These are phyloP conservation scores for Candida patagonica DNA, from an alignment of 805 yeast genomes.

Conservation along the genomic window DNA sequence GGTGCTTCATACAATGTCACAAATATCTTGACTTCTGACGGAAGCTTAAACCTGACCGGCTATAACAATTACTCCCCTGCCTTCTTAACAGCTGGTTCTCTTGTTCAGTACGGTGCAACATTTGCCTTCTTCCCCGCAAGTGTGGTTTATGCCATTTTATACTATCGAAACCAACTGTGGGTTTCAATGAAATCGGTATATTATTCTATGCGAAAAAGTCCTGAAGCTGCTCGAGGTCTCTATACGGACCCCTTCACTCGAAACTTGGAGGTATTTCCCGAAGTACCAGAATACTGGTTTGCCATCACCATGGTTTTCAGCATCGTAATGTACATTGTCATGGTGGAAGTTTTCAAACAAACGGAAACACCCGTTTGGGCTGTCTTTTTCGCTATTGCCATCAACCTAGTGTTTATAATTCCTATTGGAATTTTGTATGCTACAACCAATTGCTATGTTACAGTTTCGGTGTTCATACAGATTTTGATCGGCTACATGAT, in stretches of 20 bases:
- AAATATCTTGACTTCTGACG: conserved; percentile 30
- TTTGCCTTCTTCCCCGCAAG: conserved; percentile 36
- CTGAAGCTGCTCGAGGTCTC: conserved; percentile 4
- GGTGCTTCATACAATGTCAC: conserved; percentile 42
- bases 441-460: conserved; percentile 46
- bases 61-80: conserved; percentile 61
- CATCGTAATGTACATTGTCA: conserved; percentile 32
- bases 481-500: conserved; percentile 55
- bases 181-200: conserved; percentile 14
- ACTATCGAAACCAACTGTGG: conserved; percentile 9
- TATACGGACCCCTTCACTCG: conserved; percentile 38
- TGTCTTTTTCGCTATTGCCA: conserved; percentile 41
- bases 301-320: conserved; percentile 35
- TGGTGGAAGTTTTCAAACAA: conserved; percentile 13
- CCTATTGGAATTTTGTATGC: conserved; percentile 57
- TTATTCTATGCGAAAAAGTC: conserved; percentile 6
- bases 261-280: conserved; percentile 39
- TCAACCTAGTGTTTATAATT: conserved; percentile 47
- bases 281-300: conserved; percentile 48
- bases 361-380: conserved; percentile 32
- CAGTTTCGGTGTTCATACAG: conserved; percentile 53
- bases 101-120: conserved; percentile 41
- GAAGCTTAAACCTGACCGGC: conserved; percentile 33
- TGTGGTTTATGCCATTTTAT: conserved; percentile 2
- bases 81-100: conserved; percentile 44